Evolutionary conservation across 1,139 yeast species (phyloP), one percentile per base, ranked within the genome.

Genomic region (Zygosaccharomyces pseudobailii): DNA sequence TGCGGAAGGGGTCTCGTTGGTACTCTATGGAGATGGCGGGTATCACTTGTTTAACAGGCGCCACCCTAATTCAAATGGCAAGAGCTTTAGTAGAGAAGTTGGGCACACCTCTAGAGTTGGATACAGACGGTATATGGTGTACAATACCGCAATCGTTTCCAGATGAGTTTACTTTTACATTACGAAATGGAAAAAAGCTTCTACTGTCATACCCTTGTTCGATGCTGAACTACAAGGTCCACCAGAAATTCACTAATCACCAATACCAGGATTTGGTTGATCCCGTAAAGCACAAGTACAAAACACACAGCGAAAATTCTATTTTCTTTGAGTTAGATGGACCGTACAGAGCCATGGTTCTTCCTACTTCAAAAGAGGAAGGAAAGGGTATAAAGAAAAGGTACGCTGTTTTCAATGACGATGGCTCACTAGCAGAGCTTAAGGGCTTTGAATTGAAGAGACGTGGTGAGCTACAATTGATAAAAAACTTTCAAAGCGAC

Each of bases 21-120:
- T 94, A 90, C 62, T 92, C 98, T 0, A 90, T 94, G 95, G 98
- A 92, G 68, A 94, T 94, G 98, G 99, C 98, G 0, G 99, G 98
- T 53, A 95, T 94, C 17, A 94, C 99, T 0, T 94, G 98, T 75
- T 75, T 90, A 46, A 94, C 98, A 0, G 99, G 99, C 49, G 97
- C 98, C 0, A 88, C 95, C 0, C 92, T 94, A 57, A 94, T 94
- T 71, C 98, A 94, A 68, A 85, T 90, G 92, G 99, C 98, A 0
- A 75, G 98, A 54, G 73, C 85, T 1, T 72, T 92, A 50, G 97
- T 94, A n/a, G 98, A 92, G 65, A 74, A 97, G 58, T 71, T 94
- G 3, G 99, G 99, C 3, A 76, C 98, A 55, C 98, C 98, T 0
- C 72, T 94, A 53, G 99, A 94, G 64, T 76, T 94, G 55, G 99